These are phyloP conservation scores for Lophiotrema nucula DNA, from an alignment of 495 filamentous ascomycete genomes.

Conservation along the genomic window DNA sequence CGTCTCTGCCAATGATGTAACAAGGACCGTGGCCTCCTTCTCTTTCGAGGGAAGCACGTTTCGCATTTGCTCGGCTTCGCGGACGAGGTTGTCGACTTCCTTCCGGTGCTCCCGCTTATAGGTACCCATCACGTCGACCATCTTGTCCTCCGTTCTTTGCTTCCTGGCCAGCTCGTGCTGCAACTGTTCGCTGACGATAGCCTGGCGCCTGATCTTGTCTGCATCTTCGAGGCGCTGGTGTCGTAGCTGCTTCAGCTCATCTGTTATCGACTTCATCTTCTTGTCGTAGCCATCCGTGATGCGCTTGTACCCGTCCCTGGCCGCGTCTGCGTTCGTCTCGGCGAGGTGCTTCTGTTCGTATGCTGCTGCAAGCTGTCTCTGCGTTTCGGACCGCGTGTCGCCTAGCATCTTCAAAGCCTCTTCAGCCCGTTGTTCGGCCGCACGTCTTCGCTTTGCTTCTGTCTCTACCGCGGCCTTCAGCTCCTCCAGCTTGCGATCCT, in stretches of 20 bases:
- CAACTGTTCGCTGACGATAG: constrained; percentile 30
- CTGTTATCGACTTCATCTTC: constrained; percentile 16
- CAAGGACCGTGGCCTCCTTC: constrained; percentile 4
- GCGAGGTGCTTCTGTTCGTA: constrained; percentile 25
- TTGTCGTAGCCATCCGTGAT: constrained; percentile 26
- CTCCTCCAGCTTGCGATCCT: constrained; percentile 33
- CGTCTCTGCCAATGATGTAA: constrained; percentile 13
- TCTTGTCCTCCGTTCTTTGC: constrained; percentile 14
- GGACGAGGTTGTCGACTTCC: constrained; percentile 16
- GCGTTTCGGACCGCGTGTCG: constrained; percentile 26
- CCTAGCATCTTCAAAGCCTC: constrained; percentile 26
- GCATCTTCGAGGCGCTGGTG: constrained; percentile 19
- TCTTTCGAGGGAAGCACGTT: constrained; percentile 17
- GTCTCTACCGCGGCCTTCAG: constrained; percentile 28
- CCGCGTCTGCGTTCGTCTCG: constrained; percentile 27
- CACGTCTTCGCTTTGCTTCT: constrained; percentile 20
- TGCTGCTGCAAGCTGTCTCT: constrained; percentile 28
- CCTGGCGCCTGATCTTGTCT: constrained; percentile 26
- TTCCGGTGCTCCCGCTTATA: constrained; percentile 30
- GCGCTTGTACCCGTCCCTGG: constrained; percentile 27
- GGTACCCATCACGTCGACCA: constrained; percentile 24
- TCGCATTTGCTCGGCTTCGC: constrained; percentile 24
- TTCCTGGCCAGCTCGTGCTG: constrained; percentile 18
- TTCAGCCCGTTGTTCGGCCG: constrained; percentile 26
- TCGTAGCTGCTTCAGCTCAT: constrained; percentile 21